Conservation (phyloP, 2,329 filamentous ascomycete genomes). For the Alternaria infectoria region DNA sequence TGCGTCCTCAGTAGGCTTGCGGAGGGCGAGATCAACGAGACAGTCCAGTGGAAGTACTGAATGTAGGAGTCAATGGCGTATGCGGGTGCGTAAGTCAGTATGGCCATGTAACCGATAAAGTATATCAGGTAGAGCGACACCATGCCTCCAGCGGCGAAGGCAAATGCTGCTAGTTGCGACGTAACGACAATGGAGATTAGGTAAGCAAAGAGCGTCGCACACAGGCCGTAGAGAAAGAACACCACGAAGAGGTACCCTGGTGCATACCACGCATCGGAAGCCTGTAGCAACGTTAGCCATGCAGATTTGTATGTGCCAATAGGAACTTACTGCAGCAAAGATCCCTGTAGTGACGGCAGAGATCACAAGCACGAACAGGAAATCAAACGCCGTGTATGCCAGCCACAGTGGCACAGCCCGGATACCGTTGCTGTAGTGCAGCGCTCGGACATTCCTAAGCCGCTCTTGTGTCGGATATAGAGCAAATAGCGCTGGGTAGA, state of each 20-base stretch:
- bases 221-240: constrained; percentile 80
- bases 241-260: constrained; percentile 82
- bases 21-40: constrained; percentile 76
- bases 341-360: constrained; percentile 72
- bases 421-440: constrained; percentile 93
- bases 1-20: constrained; percentile 76
- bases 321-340: constrained; percentile 61
- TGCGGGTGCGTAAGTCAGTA: constrained; percentile 76
- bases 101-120: constrained; percentile 58
- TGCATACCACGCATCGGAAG: constrained; percentile 74
- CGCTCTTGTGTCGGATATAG: constrained; percentile 89
- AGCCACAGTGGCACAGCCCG: constrained; percentile 82
- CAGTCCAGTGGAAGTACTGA: constrained; percentile 74
- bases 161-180: constrained; percentile 83
- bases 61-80: constrained; percentile 71
- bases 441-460: constrained; percentile 75
- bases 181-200: constrained; percentile 79
- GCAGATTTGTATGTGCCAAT: not conserved
- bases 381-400: constrained; percentile 83
- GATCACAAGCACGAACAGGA: constrained; percentile 71
- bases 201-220: constrained; percentile 78
- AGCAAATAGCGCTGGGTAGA: constrained; percentile 85
- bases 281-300: constrained; percentile 31
- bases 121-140: constrained; percentile 60
- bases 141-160: constrained; percentile 79